Percentiles rank a stretch among this genome's conserved stretches.
Evolutionary conservation across 1,284 basidiomycete species (phyloP).

Genomic region (Puccinia horiana): DNA sequence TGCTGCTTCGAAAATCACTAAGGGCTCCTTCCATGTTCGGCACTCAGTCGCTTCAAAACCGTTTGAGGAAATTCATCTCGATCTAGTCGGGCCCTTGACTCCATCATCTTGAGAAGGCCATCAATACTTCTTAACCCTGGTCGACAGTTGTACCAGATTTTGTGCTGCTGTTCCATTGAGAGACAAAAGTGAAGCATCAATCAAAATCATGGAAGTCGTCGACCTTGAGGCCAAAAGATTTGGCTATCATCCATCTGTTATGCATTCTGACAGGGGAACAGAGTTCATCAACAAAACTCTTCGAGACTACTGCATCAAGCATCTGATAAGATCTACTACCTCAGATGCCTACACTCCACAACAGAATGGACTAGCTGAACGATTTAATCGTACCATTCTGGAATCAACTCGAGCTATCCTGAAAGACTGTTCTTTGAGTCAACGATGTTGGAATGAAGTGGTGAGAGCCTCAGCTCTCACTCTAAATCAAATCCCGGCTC

Average conservation of each 20-base stretch:
- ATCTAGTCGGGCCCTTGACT: neutral
- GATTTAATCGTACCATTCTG: neutral
- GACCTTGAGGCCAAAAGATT: neutral
- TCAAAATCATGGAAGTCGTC: neutral
- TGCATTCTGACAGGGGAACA: neutral
- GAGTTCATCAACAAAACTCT: neutral
- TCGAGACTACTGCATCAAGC: neutral
- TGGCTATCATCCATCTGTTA: neutral
- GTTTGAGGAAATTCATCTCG: neutral
- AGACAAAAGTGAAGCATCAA: neutral
- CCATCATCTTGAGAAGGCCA: neutral
- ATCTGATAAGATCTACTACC: neutral
- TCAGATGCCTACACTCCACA: neutral
- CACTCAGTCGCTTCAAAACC: neutral
- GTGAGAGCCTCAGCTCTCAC: neutral
- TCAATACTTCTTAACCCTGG: neutral
- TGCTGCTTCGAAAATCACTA: neutral
- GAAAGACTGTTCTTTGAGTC: neutral
- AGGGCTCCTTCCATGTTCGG: neutral
- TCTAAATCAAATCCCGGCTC: conserved; percentile 2
- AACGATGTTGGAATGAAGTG: neutral
- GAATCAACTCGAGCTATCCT: neutral
- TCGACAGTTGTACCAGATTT: neutral
- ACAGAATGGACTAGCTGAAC: conserved; percentile 4
- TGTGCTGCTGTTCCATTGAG: neutral